These are phyloP conservation scores for Cucumis hystrix DNA, from an alignment of 306 rosid species.

Conservation along the genomic window DNA sequence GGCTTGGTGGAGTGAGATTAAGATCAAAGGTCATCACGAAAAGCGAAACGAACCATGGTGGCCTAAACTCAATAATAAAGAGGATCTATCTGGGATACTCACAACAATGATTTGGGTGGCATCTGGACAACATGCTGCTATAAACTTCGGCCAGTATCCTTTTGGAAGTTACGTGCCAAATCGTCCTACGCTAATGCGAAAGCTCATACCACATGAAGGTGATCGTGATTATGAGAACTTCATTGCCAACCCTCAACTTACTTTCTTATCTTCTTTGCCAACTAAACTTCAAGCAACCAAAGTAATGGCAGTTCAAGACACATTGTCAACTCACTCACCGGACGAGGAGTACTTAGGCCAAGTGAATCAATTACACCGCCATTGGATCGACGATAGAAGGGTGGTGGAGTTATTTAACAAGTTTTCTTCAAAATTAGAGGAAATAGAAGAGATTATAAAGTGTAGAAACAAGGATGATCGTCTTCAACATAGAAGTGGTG, in stretches of 20 bases:
- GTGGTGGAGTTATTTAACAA: slow-evolving; percentile 29
- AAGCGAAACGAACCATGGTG: slow-evolving; percentile 84
- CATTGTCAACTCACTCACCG: slow-evolving; percentile 41
- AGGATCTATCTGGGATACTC: slow-evolving; percentile 57
- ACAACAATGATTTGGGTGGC: slow-evolving; percentile 80
- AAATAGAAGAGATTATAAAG: slow-evolving; percentile 49
- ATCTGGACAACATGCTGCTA: slow-evolving; percentile 90
- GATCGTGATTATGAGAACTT: slow-evolving; percentile 50
- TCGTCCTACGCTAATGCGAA: slow-evolving; percentile 83
- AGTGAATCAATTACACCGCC: slow-evolving; percentile 36
- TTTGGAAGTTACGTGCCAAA: slow-evolving; percentile 92
- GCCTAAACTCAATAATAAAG: slow-evolving; percentile 65
- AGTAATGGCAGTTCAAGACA: slow-evolving; percentile 96
- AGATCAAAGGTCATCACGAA: slow-evolving; percentile 69
- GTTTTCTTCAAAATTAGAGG: slow-evolving; percentile 52
- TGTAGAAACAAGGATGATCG: slow-evolving; percentile 42
- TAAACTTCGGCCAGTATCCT: slow-evolving; percentile 95
- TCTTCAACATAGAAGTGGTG: slow-evolving; percentile 71
- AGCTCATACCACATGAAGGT: slow-evolving; percentile 61
- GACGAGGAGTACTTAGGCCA: slow-evolving; percentile 97
- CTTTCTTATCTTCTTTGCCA: slow-evolving; percentile 75
- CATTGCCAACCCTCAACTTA: slow-evolving; percentile 51
- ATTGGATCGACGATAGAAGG: slow-evolving; percentile 54
- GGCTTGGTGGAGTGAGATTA: slow-evolving; percentile 89
- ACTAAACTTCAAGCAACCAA: slow-evolving; percentile 94